A percentile compares a stretch with the other conserved stretches of the same genome.
Evolutionary conservation across 768 basidiomycete genomes (phyloP).

Genomic region (Tylopilus sp.): DNA sequence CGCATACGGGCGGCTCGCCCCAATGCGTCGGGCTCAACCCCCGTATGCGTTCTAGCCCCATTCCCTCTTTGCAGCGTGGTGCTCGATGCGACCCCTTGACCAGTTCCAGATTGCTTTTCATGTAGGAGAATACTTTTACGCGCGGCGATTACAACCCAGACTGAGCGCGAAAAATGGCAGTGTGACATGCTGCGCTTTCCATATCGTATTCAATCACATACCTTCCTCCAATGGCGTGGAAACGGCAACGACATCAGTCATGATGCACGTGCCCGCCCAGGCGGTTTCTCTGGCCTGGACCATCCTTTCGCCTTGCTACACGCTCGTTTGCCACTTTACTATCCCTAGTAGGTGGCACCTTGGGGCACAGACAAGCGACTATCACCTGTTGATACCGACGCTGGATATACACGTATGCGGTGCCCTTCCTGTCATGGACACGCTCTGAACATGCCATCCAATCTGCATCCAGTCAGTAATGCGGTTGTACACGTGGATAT

Average conservation of each 20-base stretch:
- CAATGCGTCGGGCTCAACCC: neutral
- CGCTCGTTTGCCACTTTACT: neutral
- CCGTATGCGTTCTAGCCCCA: neutral
- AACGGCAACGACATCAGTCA: neutral
- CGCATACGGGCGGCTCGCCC: too few species aligned
- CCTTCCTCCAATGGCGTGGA: neutral
- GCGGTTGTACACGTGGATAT: neutral
- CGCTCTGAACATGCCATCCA: neutral
- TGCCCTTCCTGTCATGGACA: neutral
- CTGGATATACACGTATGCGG: neutral
- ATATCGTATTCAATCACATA: neutral
- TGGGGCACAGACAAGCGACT: neutral
- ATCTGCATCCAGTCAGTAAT: neutral
- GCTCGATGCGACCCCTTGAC: conserved; percentile 11
- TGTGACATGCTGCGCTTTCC: neutral
- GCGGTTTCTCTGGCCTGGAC: too few species aligned
- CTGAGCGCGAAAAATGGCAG: neutral
- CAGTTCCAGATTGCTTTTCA: too few species aligned
- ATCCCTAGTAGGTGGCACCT: neutral
- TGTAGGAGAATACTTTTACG: neutral
- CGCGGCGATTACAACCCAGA: neutral
- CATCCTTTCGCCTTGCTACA: neutral
- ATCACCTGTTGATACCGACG: neutral
- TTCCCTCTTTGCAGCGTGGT: neutral
- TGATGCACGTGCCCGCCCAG: neutral